Conservation (phyloP, 2,329 filamentous ascomycete species). For the Metarhizium sp. region DNA sequence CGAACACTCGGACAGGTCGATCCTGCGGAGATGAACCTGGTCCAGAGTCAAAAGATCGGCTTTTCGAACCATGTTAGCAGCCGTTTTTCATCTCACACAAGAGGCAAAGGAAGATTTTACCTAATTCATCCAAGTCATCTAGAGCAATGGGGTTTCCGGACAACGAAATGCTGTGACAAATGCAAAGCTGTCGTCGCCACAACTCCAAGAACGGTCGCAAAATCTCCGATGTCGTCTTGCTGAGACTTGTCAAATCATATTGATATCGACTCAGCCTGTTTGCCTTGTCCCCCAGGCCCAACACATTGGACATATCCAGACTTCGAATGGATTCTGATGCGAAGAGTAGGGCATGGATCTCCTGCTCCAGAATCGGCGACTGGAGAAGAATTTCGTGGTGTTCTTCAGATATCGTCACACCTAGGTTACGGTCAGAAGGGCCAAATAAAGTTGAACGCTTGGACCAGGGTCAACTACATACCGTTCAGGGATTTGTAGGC, state of each 20-base stretch:
- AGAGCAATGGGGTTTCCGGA: conserved; percentile 38
- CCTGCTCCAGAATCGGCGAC: conserved; percentile 44
- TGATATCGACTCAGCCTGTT: conserved; percentile 14
- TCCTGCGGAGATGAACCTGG: conserved; percentile 31
- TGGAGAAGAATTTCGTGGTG: conserved; percentile 38
- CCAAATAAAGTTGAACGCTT: neutral
- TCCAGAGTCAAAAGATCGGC: conserved; percentile 24
- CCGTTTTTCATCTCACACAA: neutral
- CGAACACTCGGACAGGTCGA: conserved; percentile 42
- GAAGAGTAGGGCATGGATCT: conserved; percentile 46
- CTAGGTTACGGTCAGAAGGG: conserved; percentile 14
- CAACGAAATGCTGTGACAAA: conserved; percentile 42
- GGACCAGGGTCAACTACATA: conserved; percentile 16
- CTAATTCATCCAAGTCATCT: conserved; percentile 38
- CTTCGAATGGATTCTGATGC: conserved; percentile 45
- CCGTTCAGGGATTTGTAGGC: conserved; percentile 44
- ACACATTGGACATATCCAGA: conserved; percentile 40
- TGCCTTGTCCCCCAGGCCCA: conserved; percentile 18
- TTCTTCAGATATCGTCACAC: conserved; percentile 36
- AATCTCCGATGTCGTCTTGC: conserved; percentile 28
- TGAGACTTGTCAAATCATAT: conserved; percentile 12
- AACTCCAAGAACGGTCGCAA: conserved; percentile 40
- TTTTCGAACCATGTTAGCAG: conserved; percentile 7
- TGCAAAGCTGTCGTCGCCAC: conserved; percentile 33
- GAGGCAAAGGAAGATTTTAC: conserved; percentile 20